Percentiles rank a stretch among this genome's conserved stretches.
These are phyloP conservation scores for Trametopsis cervina DNA, from an alignment of 768 basidiomycete species.

Conservation along the genomic window DNA sequence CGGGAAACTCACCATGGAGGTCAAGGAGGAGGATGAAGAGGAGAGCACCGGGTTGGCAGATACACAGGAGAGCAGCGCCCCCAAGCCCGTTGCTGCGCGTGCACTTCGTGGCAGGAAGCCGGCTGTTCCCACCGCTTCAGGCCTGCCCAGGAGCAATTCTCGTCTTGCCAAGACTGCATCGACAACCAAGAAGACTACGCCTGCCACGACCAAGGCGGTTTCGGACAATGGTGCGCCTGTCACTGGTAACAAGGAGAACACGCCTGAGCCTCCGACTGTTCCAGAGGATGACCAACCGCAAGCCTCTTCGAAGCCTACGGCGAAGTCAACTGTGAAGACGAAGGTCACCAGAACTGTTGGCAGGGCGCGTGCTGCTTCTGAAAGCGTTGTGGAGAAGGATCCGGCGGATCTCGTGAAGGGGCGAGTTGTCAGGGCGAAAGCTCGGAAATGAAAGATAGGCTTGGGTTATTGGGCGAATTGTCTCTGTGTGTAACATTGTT, in stretches of 20 bases:
- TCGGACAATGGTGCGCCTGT: slow-evolving; percentile 5
- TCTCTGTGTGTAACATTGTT: no score
- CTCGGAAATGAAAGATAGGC: background rate
- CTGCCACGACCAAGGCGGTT: background rate
- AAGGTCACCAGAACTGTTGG: slow-evolving; percentile 1
- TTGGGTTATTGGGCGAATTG: no score
- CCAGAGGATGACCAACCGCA: background rate
- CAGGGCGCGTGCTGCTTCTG: slow-evolving; percentile 2
- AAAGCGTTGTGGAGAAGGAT: background rate
- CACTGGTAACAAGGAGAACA: slow-evolving; percentile 28
- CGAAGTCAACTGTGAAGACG: background rate
- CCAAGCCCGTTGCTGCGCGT: slow-evolving; percentile 5
- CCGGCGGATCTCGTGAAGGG: background rate
- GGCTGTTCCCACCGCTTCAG: slow-evolving; percentile 9
- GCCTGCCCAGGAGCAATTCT: no score
- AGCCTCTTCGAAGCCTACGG: background rate
- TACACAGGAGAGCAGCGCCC: background rate
- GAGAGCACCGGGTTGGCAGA: background rate
- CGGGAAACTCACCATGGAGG: slow-evolving; percentile 15
- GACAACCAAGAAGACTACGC: background rate
- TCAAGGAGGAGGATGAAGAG: slow-evolving; percentile 14
- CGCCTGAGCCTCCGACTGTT: slow-evolving; percentile 21
- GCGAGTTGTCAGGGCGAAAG: slow-evolving; percentile 5
- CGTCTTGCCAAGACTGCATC: slow-evolving; percentile 17
- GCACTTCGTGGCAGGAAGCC: background rate